Conservation (phyloP, 1,139 yeast genomes). For the Petasospora fabianii region DNA sequence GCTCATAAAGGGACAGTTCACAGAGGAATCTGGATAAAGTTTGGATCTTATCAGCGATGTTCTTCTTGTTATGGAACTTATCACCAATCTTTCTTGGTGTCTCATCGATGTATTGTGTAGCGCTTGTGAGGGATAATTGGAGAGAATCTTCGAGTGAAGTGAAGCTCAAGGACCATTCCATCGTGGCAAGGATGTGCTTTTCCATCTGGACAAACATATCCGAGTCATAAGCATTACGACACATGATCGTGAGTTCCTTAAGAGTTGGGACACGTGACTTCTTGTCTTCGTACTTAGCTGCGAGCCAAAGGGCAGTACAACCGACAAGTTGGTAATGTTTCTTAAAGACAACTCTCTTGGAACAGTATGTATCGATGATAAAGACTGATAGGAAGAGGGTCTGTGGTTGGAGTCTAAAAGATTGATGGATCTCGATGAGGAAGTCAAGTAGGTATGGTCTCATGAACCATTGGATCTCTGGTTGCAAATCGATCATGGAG, state of each 20-base stretch:
- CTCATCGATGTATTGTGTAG: conserved; percentile 22
- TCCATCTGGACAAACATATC: conserved; percentile 96
- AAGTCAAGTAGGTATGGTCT: conserved; percentile 85
- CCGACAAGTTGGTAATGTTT: conserved; percentile 92
- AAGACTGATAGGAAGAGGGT: conserved; percentile 77
- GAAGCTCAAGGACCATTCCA: conserved; percentile 67
- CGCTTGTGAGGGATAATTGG: conserved; percentile 46
- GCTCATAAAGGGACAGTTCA: conserved; percentile 72
- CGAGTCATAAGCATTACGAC: conserved; percentile 81
- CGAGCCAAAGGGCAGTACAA: conserved; percentile 91
- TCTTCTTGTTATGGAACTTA: conserved; percentile 26
- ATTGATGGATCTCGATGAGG: conserved; percentile 72
- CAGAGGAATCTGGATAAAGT: conserved; percentile 59
- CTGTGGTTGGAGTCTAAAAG: conserved; percentile 69
- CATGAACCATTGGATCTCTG: conserved; percentile 92
- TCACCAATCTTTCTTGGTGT: conserved; percentile 23
- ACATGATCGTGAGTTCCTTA: conserved; percentile 70
- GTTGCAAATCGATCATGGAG: conserved; percentile 82
- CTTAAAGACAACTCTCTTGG: conserved; percentile 85
- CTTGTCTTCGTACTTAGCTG: conserved; percentile 89
- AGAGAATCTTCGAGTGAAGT: conserved; percentile 54
- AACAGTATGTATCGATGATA: conserved; percentile 86
- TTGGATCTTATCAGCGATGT: conserved; percentile 23
- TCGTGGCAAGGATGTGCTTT: conserved; percentile 76
- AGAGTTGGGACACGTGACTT: conserved; percentile 81